Conservation (phyloP, 805 yeast species). For the Kodamaea hsintzibuensis region DNA sequence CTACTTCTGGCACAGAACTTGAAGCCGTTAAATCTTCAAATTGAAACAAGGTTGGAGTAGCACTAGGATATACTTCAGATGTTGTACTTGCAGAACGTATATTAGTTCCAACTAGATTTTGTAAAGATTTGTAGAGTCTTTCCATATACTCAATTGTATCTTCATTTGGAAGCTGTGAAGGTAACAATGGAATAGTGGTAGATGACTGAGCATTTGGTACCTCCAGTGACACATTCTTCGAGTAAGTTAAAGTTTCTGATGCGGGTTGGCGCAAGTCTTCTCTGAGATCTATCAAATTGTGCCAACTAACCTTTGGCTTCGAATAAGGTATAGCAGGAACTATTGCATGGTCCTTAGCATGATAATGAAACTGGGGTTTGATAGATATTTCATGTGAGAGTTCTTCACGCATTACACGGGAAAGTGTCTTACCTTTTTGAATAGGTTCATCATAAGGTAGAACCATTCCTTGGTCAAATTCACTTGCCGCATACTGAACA, state of each 20-base stretch:
- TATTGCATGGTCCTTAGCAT: slow-evolving; percentile 5
- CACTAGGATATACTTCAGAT: background rate
- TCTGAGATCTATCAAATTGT: slow-evolving; percentile 9
- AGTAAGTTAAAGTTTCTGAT: background rate
- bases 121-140: slow-evolving; percentile 10
- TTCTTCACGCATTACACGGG: background rate
- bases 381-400: slow-evolving; percentile 17
- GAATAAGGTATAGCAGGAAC: slow-evolving; percentile 2
- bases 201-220: background rate
- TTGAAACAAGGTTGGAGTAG: background rate
- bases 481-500: too few species aligned
- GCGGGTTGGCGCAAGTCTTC: background rate
- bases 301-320: slow-evolving; percentile 13
- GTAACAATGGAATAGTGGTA: background rate
- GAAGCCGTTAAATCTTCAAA: too few species aligned
- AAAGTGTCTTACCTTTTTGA: background rate
- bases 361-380: slow-evolving; percentile 24
- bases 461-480: too few species aligned
- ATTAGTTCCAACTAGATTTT: background rate
- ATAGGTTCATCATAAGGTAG: too few species aligned
- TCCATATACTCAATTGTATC: slow-evolving; percentile 9
- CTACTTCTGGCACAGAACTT: too few species aligned
- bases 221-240: background rate
- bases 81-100: background rate
- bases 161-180: slow-evolving; percentile 10